phyloP scores from a whole-genome alignment of 1,284 basidiomycete species.

The Cutaneotrichosporon sp. region DNA sequence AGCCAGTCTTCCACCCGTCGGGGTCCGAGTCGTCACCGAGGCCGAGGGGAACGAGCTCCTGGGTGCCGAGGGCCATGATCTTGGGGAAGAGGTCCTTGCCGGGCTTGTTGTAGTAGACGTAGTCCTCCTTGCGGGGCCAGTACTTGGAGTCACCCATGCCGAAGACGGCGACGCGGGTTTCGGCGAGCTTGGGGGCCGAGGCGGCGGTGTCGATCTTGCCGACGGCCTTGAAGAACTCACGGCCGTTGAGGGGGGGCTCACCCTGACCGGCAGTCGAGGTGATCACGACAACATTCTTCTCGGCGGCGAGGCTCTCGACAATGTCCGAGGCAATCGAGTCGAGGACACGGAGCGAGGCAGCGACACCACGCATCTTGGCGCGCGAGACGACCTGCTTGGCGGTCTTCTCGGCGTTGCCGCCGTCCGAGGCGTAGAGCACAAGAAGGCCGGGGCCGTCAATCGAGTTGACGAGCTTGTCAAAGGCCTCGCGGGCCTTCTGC shows the following conservation, averaged over 20 bases:
- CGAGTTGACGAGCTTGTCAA: conserved; percentile 77
- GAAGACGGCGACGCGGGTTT: conserved; percentile 80
- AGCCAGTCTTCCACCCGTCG: conserved; percentile 94
- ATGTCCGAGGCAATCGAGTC: conserved; percentile 64
- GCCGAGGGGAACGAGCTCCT: conserved; percentile 72
- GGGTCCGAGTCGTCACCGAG: conserved; percentile 98
- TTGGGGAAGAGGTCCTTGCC: conserved; percentile 85
- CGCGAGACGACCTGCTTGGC: conserved; percentile 85
- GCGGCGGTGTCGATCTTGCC: conserved; percentile 64
- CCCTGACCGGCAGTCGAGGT: conserved; percentile 99
- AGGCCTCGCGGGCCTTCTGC: conserved; percentile 80
- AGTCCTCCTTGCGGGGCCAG: conserved; percentile 96
- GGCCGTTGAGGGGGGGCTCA: conserved; percentile 94
- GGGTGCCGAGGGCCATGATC: conserved; percentile 72
- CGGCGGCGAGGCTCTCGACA: conserved; percentile 63
- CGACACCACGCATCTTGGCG: conserved; percentile 81
- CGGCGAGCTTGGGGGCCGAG: conserved; percentile 47
- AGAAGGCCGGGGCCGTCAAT: conserved; percentile 89
- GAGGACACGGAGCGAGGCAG: conserved; percentile 70
- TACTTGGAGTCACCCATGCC: conserved; percentile 98
- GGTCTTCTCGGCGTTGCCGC: conserved; percentile 91
- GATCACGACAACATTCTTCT: conserved; percentile 77
- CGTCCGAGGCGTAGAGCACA: conserved; percentile 90
- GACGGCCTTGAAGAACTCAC: conserved; percentile 84
- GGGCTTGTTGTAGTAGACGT: conserved; percentile 97